phyloP scores from a whole-genome alignment of 768 basidiomycete species.

The Suillus bovinus region DNA sequence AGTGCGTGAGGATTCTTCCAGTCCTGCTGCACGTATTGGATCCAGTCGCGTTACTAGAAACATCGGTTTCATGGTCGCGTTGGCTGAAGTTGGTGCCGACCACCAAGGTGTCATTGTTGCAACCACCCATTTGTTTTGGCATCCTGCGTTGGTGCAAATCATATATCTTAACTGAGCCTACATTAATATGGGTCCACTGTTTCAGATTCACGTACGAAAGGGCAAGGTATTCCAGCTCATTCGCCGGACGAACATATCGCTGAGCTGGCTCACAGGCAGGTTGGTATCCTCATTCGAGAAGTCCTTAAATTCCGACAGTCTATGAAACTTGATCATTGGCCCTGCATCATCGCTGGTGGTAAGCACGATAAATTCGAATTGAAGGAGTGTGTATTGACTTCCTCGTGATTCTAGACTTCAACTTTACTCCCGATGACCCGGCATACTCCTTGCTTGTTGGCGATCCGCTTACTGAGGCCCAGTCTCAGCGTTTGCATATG shows the following conservation, averaged over 20 bases:
- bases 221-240: conserved; percentile 46
- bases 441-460: conserved; percentile 78
- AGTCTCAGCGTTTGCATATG: conserved; percentile 49
- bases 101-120: conserved; percentile 68
- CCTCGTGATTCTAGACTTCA: conserved; percentile 66
- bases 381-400: conserved; percentile 3
- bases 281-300: conserved; percentile 70
- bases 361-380: conserved; percentile 6
- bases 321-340: conserved; percentile 55
- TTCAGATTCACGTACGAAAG: conserved; percentile 72
- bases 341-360: conserved; percentile 86
- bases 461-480: conserved; percentile 52
- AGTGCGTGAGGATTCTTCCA: conserved; percentile 40
- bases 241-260: background rate
- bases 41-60: conserved; percentile 75
- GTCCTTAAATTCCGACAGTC: conserved; percentile 54
- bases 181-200: background rate
- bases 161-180: background rate
- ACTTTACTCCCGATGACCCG: conserved; percentile 80
- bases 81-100: conserved; percentile 45
- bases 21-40: conserved; percentile 42
- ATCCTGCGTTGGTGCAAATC: conserved; percentile 64
- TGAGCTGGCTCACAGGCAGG: conserved; percentile 54
- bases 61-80: conserved; percentile 72
- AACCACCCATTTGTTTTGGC: conserved; percentile 96